Evolutionary conservation across 2,329 filamentous ascomycete genomes (phyloP).

Genomic region (Fusarium oligoseptatum): DNA sequence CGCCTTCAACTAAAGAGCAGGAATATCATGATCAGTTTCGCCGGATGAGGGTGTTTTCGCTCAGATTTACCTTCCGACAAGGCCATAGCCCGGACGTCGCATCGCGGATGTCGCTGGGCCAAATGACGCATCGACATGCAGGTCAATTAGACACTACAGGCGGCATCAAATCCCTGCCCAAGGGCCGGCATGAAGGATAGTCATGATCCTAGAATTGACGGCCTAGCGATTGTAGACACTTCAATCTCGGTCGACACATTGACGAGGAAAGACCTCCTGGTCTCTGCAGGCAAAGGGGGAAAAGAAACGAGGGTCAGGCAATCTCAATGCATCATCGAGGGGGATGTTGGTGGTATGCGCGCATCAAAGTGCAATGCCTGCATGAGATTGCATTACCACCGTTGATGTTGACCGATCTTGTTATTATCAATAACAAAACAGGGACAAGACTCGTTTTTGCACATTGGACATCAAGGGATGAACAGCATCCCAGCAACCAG

Average conservation of each 20-base stretch:
- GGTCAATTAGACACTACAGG: neutral
- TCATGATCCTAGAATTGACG: neutral
- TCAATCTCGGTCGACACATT: neutral
- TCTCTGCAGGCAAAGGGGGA: neutral
- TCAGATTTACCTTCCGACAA: too few relatives aligned
- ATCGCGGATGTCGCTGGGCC: neutral
- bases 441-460: conserved; percentile 14
- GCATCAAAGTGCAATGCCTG: conserved; percentile 1
- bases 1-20: neutral
- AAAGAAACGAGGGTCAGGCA: neutral
- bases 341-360: neutral
- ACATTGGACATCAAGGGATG: neutral
- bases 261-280: neutral
- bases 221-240: neutral
- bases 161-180: neutral
- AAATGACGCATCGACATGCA: neutral
- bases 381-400: conserved; percentile 1
- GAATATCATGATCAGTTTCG: neutral
- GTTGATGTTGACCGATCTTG: conserved; percentile 16
- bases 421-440: conserved; percentile 20
- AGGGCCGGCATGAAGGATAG: neutral
- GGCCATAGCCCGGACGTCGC: neutral
- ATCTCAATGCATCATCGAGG: neutral
- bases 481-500: conserved; percentile 20
- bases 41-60: neutral